phyloP scores from a whole-genome alignment of 208 protist genomes.

The Wallacemonas sp. region DNA sequence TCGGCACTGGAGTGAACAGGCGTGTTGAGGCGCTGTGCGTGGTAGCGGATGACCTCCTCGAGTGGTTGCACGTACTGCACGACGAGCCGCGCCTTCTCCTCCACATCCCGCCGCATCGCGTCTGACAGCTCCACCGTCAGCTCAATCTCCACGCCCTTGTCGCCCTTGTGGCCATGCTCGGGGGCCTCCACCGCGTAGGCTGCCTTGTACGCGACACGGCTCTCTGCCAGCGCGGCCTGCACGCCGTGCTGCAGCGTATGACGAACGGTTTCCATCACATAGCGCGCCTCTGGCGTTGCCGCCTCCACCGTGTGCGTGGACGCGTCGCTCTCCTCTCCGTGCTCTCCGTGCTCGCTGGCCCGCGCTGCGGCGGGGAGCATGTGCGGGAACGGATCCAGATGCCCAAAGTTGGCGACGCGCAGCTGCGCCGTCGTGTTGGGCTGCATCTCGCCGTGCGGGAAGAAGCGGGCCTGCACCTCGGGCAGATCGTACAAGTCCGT shows the following conservation, averaged over 20 bases:
- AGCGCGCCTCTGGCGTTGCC: slow-evolving; percentile 27
- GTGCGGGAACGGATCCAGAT: slow-evolving; percentile 74
- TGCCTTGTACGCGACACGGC: slow-evolving; percentile 9
- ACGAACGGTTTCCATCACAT: slow-evolving; percentile 68
- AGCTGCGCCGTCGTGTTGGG: slow-evolving; percentile 37
- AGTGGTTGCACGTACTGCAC: slow-evolving; percentile 69
- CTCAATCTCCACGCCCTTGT: slow-evolving; percentile 38
- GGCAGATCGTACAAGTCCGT: slow-evolving; percentile 27
- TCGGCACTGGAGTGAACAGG: background rate
- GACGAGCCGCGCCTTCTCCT: slow-evolving; percentile 69
- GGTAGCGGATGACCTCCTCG: slow-evolving; percentile 44
- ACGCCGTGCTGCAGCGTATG: slow-evolving; percentile 48
- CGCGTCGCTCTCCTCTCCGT: background rate
- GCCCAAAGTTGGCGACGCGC: slow-evolving; percentile 55
- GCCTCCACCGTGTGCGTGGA: slow-evolving; percentile 5
- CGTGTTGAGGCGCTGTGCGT: slow-evolving; percentile 45
- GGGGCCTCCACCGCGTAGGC: too few relatives aligned
- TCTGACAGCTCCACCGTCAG: slow-evolving; percentile 53
- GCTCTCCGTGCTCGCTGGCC: background rate
- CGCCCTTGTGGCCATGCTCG: too few relatives aligned
- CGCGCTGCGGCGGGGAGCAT: background rate
- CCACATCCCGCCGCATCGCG: slow-evolving; percentile 50
- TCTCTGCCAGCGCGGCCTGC: slow-evolving; percentile 42
- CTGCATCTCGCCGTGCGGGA: slow-evolving; percentile 64
- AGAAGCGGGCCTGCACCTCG: slow-evolving; percentile 46